Evolutionary conservation across 2,329 filamentous ascomycete genomes (phyloP).

Genomic region (Sporothrix phasma): DNA sequence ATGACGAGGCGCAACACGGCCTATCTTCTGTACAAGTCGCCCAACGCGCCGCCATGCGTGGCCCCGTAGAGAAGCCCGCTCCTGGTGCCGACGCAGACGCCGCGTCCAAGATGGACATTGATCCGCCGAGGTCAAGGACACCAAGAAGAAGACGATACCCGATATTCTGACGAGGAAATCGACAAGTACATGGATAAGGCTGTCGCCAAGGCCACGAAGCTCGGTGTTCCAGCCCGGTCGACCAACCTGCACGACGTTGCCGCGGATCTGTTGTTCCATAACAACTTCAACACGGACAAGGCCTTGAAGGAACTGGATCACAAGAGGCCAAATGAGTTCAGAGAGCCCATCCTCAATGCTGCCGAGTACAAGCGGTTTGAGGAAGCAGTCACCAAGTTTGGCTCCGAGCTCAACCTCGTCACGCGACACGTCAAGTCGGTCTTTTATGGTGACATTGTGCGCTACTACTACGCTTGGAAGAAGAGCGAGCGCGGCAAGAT

Average conservation of each 20-base stretch:
- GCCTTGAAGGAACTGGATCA: conserved; percentile 62
- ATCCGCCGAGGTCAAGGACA: conserved; percentile 2
- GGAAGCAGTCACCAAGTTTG: conserved; percentile 79
- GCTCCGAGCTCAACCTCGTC: conserved; percentile 77
- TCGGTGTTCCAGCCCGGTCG: conserved; percentile 63
- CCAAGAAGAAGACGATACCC: conserved; percentile 22
- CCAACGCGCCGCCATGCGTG: conserved; percentile 24
- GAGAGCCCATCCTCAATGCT: conserved; percentile 70
- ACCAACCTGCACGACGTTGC: conserved; percentile 87
- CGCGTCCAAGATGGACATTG: conserved; percentile 14
- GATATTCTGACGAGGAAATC: conserved; percentile 46
- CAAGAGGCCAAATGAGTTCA: conserved; percentile 61
- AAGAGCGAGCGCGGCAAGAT: conserved; percentile 77
- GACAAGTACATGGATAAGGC: conserved; percentile 68
- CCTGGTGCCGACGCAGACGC: background rate
- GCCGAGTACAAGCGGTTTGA: conserved; percentile 85
- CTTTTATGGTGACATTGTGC: conserved; percentile 68
- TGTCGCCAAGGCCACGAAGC: conserved; percentile 50
- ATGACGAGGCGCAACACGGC: conserved; percentile 68
- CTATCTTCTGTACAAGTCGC: conserved; percentile 69
- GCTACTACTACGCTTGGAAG: conserved; percentile 98
- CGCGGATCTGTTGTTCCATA: conserved; percentile 59
- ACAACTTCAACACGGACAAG: conserved; percentile 59
- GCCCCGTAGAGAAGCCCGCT: background rate
- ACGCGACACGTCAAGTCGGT: conserved; percentile 79